A percentile compares a stretch with the other conserved stretches of the same genome.
These are phyloP conservation scores for Thermomucor indicae-seudaticae DNA, from an alignment of 371 early-diverging fungal genomes.

Conservation along the genomic window DNA sequence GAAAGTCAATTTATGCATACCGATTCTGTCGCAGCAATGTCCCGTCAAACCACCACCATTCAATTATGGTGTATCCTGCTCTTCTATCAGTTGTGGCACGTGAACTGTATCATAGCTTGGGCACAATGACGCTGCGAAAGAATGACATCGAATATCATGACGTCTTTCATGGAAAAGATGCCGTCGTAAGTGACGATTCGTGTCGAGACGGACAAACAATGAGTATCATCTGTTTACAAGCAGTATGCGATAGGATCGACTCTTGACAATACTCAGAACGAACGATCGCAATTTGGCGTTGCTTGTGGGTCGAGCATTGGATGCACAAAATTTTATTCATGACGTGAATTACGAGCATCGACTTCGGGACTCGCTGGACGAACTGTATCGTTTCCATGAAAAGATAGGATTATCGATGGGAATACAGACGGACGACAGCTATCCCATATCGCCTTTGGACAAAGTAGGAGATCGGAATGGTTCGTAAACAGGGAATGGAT, in stretches of 20 bases:
- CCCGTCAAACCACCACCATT: conserved; percentile 3
- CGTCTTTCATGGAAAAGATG: conserved; percentile 78
- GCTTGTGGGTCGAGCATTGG: conserved; percentile 74
- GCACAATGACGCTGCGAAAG: conserved; percentile 51
- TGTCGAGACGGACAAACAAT: background rate
- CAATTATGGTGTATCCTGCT: conserved; percentile 58
- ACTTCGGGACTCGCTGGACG: conserved; percentile 67
- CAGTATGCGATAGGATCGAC: conserved; percentile 43
- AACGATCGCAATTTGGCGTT: conserved; percentile 80
- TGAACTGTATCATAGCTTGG: conserved; percentile 53
- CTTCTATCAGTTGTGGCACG: conserved; percentile 73
- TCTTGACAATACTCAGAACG: conserved; percentile 61
- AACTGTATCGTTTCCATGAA: conserved; percentile 62
- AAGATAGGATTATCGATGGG: conserved; percentile 9
- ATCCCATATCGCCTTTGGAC: conserved; percentile 3
- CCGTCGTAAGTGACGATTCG: conserved; percentile 55
- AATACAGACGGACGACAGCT: too few relatives aligned
- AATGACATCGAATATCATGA: conserved; percentile 75
- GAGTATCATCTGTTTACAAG: background rate
- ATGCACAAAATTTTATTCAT: conserved; percentile 78
- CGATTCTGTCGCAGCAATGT: conserved; percentile 3
- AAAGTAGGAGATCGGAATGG: conserved; percentile 1
- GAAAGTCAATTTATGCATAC: conserved; percentile 34
- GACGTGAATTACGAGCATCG: conserved; percentile 78
- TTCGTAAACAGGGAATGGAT: background rate